Evolutionary conservation across 2,329 filamentous ascomycete genomes (phyloP).

Genomic region (Colletotrichum sansevieriae): DNA sequence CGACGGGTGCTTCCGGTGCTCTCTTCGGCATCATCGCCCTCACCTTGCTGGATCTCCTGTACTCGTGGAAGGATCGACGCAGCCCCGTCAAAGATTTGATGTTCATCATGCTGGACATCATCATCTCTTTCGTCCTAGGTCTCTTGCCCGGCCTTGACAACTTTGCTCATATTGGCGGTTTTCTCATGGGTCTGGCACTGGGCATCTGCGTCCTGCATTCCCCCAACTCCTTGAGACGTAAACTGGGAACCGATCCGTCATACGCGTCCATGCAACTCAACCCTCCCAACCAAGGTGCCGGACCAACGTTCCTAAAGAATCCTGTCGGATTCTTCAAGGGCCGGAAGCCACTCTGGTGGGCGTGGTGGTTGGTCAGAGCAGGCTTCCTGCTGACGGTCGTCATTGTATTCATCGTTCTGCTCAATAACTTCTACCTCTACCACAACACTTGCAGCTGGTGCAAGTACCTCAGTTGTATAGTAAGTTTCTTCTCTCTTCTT

Average conservation of each 20-base stretch:
- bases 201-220: constrained; percentile 91
- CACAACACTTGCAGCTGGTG: constrained; percentile 88
- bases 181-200: constrained; percentile 89
- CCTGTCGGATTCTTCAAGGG: constrained; percentile 89
- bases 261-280: constrained; percentile 76
- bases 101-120: constrained; percentile 87
- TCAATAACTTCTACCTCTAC: constrained; percentile 92
- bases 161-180: constrained; percentile 96
- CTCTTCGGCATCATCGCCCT: constrained; percentile 94
- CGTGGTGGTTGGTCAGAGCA: constrained; percentile 90
- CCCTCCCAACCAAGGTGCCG: constrained; percentile 58
- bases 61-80: constrained; percentile 86
- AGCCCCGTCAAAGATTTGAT: constrained; percentile 86
- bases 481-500: constrained; percentile 63
- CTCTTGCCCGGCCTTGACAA: constrained; percentile 95
- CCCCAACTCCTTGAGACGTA: constrained; percentile 81
- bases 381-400: constrained; percentile 84
- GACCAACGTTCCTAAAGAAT: constrained; percentile 69
- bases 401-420: constrained; percentile 85
- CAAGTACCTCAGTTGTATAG: constrained; percentile 93
- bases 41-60: constrained; percentile 88
- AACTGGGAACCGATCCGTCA: constrained; percentile 76
- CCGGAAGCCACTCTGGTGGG: constrained; percentile 95
- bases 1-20: constrained; percentile 88
- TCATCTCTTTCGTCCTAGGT: constrained; percentile 92